phyloP scores from a whole-genome alignment of 345 rosid genomes.

The Linum usitatissimum region DNA sequence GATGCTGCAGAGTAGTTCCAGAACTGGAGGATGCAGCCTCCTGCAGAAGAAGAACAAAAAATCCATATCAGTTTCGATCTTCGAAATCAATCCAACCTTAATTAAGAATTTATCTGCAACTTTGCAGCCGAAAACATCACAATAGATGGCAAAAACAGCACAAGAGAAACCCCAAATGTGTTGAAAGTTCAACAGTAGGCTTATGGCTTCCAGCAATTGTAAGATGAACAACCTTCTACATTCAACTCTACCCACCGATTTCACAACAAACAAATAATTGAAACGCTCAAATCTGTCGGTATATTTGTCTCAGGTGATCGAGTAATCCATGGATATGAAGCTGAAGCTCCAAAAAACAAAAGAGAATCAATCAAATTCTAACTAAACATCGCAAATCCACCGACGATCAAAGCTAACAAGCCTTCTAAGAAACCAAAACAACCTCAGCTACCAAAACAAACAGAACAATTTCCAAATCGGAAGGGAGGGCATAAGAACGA shows the following conservation, averaged over 20 bases:
- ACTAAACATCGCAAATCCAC: not conserved
- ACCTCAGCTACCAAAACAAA: not conserved
- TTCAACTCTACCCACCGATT: not conserved
- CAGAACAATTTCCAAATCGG: not conserved
- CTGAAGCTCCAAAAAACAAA: not conserved
- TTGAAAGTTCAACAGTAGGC: not conserved
- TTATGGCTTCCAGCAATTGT: not conserved
- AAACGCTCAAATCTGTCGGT: not conserved
- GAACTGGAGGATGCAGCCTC: slow-evolving; percentile 66
- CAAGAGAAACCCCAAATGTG: not conserved
- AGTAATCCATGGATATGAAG: not conserved
- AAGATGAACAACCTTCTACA: not conserved
- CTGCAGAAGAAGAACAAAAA: slow-evolving; percentile 26
- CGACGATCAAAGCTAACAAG: not conserved
- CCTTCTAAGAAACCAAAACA: not conserved
- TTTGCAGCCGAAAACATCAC: not conserved
- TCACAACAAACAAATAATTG: not conserved
- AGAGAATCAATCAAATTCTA: slow-evolving; percentile 1
- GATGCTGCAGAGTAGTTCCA: slow-evolving; percentile 78
- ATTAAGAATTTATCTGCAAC: not conserved
- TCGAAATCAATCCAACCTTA: not conserved
- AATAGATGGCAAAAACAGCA: not conserved
- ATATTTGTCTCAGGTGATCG: not conserved
- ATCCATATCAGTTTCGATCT: too few species aligned
- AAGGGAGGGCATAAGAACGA: slow-evolving; percentile 12